Percentiles rank a stretch among this genome's conserved stretches.
These are phyloP conservation scores for Biscogniauxia marginata DNA, from an alignment of 2,329 filamentous ascomycete genomes.

Conservation along the genomic window DNA sequence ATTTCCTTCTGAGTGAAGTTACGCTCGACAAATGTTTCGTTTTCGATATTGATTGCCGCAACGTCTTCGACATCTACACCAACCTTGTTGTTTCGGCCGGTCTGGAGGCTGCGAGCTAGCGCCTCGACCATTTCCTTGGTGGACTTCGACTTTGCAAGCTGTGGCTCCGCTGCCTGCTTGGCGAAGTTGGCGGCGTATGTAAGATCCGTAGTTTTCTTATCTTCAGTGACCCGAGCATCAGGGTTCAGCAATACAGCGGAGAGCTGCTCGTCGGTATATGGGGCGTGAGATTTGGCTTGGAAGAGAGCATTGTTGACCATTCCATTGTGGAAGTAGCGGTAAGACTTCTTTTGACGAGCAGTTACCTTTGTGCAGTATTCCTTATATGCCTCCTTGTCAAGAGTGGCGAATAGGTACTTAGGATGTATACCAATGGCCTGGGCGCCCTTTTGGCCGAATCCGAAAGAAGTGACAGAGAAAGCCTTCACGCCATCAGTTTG, in stretches of 20 bases:
- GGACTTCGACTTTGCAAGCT: conserved; percentile 51
- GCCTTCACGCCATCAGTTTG: conserved; percentile 98
- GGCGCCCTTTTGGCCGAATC: conserved; percentile 98
- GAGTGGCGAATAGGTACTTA: conserved; percentile 87
- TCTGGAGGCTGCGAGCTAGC: conserved; percentile 61
- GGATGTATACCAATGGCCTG: conserved; percentile 97
- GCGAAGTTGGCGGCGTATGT: conserved; percentile 70
- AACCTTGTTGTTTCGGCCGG: conserved; percentile 65
- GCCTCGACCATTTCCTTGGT: conserved; percentile 76
- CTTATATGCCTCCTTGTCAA: conserved; percentile 80
- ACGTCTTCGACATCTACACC: conserved; percentile 95
- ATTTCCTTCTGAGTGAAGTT: conserved; percentile 90
- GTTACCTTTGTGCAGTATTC: conserved; percentile 86
- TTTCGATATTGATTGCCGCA: conserved; percentile 82
- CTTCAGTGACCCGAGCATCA: conserved; percentile 75
- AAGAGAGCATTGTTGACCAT: conserved; percentile 98
- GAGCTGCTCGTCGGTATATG: conserved; percentile 87
- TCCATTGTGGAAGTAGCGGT: conserved; percentile 97
- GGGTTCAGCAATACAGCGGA: conserved; percentile 91
- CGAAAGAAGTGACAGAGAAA: conserved; percentile 98
- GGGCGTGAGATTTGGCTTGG: conserved; percentile 87
- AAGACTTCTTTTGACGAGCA: conserved; percentile 95
- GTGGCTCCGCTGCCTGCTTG: conserved; percentile 56
- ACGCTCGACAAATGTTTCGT: conserved; percentile 89
- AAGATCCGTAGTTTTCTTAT: conserved; percentile 84